These are phyloP conservation scores for Clitoria ternatea DNA, from an alignment of 306 rosid genomes.

Conservation along the genomic window DNA sequence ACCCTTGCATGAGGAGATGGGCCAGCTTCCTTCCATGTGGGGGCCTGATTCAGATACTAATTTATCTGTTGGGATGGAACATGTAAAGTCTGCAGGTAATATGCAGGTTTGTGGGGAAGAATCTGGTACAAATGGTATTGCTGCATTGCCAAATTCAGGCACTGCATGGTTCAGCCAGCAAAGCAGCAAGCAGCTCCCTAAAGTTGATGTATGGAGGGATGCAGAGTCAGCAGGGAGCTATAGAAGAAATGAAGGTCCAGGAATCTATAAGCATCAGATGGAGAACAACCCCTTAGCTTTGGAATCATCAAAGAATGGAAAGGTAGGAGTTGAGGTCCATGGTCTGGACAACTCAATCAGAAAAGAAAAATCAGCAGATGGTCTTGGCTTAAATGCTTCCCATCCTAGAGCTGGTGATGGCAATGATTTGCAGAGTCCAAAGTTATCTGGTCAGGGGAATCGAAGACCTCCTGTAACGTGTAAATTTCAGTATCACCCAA, in stretches of 20 bases:
- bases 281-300: constrained; percentile 52
- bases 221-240: constrained; percentile 50
- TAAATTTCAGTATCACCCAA: constrained; percentile 88
- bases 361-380: constrained; percentile 38
- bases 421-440: constrained; percentile 48
- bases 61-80: constrained; percentile 50
- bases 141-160: constrained; percentile 46
- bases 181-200: constrained; percentile 47
- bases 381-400: constrained; percentile 34
- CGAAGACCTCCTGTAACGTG: constrained; percentile 53
- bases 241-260: constrained; percentile 50
- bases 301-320: constrained; percentile 67
- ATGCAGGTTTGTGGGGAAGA: constrained; percentile 48
- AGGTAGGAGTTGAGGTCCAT: constrained; percentile 40
- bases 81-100: constrained; percentile 46
- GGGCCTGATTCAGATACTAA: constrained; percentile 44
- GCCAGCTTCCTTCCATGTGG: constrained; percentile 49
- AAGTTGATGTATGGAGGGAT: constrained; percentile 62
- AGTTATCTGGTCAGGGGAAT: constrained; percentile 47
- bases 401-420: constrained; percentile 45
- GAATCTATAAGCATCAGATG: constrained; percentile 50
- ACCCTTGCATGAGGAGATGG: constrained; percentile 44
- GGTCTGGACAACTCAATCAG: constrained; percentile 39
- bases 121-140: constrained; percentile 40
- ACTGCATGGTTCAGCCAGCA: constrained; percentile 49